A percentile compares a stretch with the other conserved stretches of the same genome.
Conservation (phyloP, 306 rosid species). For the Rosa chinensis region DNA sequence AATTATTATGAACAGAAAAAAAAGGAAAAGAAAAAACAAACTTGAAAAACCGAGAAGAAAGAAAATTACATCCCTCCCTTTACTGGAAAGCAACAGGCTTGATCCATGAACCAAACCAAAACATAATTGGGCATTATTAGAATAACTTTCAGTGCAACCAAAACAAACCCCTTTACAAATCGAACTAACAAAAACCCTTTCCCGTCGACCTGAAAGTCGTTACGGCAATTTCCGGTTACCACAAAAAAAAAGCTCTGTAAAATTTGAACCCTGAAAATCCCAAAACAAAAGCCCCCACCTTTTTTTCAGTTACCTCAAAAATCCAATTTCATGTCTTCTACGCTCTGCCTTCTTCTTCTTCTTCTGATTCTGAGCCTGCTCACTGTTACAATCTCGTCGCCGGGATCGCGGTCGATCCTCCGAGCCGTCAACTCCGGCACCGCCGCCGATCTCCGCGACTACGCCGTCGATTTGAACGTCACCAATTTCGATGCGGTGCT, state of each 20-base stretch:
- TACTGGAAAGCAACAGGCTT: no score
- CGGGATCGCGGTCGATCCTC: slow-evolving; percentile 70
- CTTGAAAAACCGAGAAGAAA: no score
- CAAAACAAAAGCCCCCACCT: background rate
- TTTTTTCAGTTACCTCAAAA: background rate
- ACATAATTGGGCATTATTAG: no score
- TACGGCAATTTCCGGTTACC: background rate
- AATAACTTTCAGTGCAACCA: no score
- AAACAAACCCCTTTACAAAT: background rate
- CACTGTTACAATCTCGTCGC: slow-evolving; percentile 31
- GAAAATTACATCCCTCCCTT: no score
- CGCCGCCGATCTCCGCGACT: slow-evolving; percentile 54
- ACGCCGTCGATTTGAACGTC: slow-evolving; percentile 70
- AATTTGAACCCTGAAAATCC: no score
- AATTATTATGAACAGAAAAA: no score
- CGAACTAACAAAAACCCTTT: background rate
- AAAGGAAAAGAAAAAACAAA: no score
- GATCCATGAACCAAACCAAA: no score
- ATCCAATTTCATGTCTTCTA: slow-evolving; percentile 24
- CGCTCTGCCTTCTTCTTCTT: slow-evolving; percentile 30
- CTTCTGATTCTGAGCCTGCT: slow-evolving; percentile 42
- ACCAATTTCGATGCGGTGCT: slow-evolving; percentile 73
- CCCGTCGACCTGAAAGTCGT: background rate
- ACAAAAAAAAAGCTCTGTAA: no score
- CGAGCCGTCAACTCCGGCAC: slow-evolving; percentile 35